Conservation (phyloP, 1,284 basidiomycete genomes). For the Ustilago nuda region DNA sequence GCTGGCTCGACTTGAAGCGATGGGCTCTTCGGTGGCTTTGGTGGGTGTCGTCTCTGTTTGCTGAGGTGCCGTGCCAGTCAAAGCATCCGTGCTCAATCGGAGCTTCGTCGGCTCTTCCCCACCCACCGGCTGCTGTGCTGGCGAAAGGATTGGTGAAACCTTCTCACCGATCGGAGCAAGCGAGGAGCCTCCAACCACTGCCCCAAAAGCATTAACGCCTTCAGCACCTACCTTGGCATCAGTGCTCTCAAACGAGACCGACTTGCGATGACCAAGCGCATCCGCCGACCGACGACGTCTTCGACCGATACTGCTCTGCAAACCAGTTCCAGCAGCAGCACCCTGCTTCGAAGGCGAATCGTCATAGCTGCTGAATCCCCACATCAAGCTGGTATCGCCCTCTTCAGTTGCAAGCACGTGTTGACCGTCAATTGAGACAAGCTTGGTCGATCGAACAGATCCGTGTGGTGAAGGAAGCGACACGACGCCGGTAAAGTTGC, state of each 20-base stretch:
- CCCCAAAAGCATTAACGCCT: slow-evolving; percentile 1
- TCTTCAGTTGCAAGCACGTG: slow-evolving; percentile 48
- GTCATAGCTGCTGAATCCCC: slow-evolving; percentile 36
- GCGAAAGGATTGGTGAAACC: slow-evolving; percentile 27
- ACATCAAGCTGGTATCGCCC: slow-evolving; percentile 23
- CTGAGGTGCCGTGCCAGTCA: not conserved
- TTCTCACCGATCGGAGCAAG: slow-evolving; percentile 48
- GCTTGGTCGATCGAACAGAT: slow-evolving; percentile 44
- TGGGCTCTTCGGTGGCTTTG: not conserved
- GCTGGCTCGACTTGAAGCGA: not conserved
- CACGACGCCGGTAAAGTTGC: slow-evolving; percentile 54
- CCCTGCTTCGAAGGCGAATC: slow-evolving; percentile 23
- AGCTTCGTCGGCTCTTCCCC: slow-evolving; percentile 30
- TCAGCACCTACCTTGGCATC: slow-evolving; percentile 12
- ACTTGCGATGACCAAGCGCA: slow-evolving; percentile 45
- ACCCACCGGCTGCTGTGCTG: slow-evolving; percentile 8
- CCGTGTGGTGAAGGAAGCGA: slow-evolving; percentile 48
- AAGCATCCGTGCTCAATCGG: slow-evolving; percentile 7
- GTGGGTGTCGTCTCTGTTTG: not conserved
- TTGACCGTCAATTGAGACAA: slow-evolving; percentile 49
- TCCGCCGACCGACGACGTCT: slow-evolving; percentile 41
- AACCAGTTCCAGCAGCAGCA: not conserved
- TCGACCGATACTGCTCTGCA: slow-evolving; percentile 13
- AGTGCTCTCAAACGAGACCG: slow-evolving; percentile 48
- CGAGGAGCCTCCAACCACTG: not conserved